Conservation (phyloP, 768 basidiomycete species). For the Rhodosporidiobolus sp. region DNA sequence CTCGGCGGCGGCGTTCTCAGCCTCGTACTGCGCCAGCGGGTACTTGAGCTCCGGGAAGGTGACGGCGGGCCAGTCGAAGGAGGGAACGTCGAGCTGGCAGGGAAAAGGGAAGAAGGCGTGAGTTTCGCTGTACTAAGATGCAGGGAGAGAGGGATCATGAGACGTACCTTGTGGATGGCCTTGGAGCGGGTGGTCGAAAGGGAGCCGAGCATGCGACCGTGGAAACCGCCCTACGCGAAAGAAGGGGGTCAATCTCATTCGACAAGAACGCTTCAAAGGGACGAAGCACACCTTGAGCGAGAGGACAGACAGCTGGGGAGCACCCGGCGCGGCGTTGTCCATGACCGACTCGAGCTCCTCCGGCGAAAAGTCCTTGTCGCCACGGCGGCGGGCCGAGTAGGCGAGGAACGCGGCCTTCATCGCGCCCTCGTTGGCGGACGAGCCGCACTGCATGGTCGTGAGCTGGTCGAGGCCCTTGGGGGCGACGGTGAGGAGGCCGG, state of each 20-base stretch:
- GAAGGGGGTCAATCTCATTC: not conserved
- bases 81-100: constrained; percentile 50
- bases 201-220: constrained; percentile 52
- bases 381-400: constrained; percentile 46
- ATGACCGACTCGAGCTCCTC: constrained; percentile 45
- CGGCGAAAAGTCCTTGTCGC: constrained; percentile 45
- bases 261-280: not conserved
- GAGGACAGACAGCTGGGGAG: not conserved
- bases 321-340: not conserved
- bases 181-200: constrained; percentile 51
- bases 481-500: constrained; percentile 49
- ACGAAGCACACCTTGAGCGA: too few species aligned
- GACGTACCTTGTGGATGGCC: constrained; percentile 51
- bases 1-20: constrained; percentile 50
- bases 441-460: constrained; percentile 46
- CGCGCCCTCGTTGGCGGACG: constrained; percentile 47
- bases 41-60: constrained; percentile 52
- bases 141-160: not conserved
- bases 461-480: constrained; percentile 51
- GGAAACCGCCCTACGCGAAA: constrained; percentile 50
- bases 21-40: constrained; percentile 48
- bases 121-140: not conserved
- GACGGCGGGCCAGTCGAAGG: constrained; percentile 53
- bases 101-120: not conserved
- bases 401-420: constrained; percentile 52